phyloP scores from a whole-genome alignment of 2,329 filamentous ascomycete genomes.

The Truncatella angustata region DNA sequence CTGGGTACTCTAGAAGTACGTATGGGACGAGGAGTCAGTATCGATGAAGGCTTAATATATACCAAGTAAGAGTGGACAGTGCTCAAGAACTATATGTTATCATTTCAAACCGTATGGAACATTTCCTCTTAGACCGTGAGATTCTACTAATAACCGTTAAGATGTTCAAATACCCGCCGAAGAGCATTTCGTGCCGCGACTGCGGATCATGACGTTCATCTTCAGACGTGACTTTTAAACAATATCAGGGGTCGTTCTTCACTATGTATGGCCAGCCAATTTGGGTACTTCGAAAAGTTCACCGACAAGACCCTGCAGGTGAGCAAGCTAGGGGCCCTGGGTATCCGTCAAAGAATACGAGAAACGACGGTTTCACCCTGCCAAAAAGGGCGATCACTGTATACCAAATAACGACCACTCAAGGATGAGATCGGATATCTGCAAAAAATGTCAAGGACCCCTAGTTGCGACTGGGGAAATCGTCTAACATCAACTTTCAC shows the following conservation, averaged over 20 bases:
- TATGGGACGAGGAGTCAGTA: no score
- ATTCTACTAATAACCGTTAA: constrained; percentile 2
- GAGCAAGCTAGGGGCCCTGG: not conserved
- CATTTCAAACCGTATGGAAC: no score
- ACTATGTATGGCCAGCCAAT: not conserved
- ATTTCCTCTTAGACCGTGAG: not conserved
- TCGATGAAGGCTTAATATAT: no score
- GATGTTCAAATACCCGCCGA: not conserved
- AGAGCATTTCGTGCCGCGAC: not conserved
- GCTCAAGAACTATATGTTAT: no score
- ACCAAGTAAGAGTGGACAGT: no score
- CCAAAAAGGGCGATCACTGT: constrained; percentile 7
- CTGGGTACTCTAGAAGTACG: no score
- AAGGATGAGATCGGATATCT: constrained; percentile 7
- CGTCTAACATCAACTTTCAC: not conserved
- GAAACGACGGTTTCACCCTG: constrained; percentile 7
- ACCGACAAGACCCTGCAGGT: not conserved
- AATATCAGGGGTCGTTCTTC: not conserved
- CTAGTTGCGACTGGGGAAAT: constrained; percentile 5
- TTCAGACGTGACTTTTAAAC: not conserved
- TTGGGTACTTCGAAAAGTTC: not conserved
- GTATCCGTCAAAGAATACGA: constrained; percentile 7
- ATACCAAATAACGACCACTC: not conserved
- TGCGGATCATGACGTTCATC: constrained; percentile 8
- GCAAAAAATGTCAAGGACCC: constrained; percentile 4